Base-by-base conservation (phyloP, 2,329 filamentous ascomycete genomes). In the Fusarium sp. region DNA sequence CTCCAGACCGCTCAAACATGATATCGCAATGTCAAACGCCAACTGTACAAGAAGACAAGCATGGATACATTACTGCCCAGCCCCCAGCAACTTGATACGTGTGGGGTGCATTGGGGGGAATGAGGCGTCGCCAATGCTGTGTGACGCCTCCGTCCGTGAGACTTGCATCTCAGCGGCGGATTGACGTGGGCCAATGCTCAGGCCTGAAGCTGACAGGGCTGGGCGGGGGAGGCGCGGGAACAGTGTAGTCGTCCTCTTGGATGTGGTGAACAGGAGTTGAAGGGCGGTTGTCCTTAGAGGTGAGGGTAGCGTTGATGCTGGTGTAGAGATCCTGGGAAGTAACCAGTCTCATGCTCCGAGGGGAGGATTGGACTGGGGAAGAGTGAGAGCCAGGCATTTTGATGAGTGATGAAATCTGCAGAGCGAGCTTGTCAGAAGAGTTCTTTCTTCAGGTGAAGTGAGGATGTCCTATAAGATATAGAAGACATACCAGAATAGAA, bases 181-280 rank as follows among this genome's bases (percentile, higher is more conserved):
- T 71, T 53, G 80, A 78, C 38, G 81, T 80, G 62, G 86, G 83
- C 88, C 89, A 90, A 79, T 88, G 85, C 66, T 91, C 88, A 27
- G 83, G 80, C 33, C 88, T 86, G 78, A 91, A 91, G 81, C 88
- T 88, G 78, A 92, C 88, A 9, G 90, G 90, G 74, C 88, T 91
- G 14, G 90, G 89, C 22, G 90, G 90, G 14, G 90, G 90, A 44
- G 90, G 88, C 16, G 90, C 89, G n/a, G 90, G 90, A 22, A 91
- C 89, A 35, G 86, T 85, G 82, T 91, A 92, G 80, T 92, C 90
- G 67, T 88, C 83, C 76, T 90, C 87, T 71, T 84, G 84, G 75
- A 89, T 88, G 72, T 84, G 82, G 73, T 85, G 87, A 70, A 85
- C 82, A 1, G 88, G 87, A 4, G 85, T 84, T 68, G 83, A 79